Evolutionary conservation across 129 eudicot species (phyloP), one percentile per base, ranked within the genome.

Genomic region (Lactuca sativa): DNA sequence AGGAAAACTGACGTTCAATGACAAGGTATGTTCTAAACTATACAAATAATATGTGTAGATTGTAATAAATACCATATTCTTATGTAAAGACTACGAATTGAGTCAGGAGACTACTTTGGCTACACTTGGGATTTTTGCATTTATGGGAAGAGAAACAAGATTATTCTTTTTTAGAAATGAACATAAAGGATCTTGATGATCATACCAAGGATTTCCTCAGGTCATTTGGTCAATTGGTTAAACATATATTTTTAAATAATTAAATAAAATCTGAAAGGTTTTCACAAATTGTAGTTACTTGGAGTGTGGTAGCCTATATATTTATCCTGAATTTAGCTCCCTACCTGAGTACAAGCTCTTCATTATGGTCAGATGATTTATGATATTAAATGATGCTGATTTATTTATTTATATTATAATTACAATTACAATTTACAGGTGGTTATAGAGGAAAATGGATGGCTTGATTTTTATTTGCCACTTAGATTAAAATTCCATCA

Each of bases 111-210:
- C 75, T 77, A 72, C 69, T 80, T 86, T 90, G 74, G 88, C 90
- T 78, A 82, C 87, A 66, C 78, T 90, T 63, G 96, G 90, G 11
- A 83, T 90, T 43, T 90, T 90, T 80, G 90, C 96, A 13, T 86
- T 76, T 78, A 79, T 86, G 17, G 96, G 90, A 73, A 80, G 85
- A 79, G 90, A 86, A 73, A 84, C 95, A 14, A 80, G 95, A 71
- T 81, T 86, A 56, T 86, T 84, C 66, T 78, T 90, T 90, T 32
- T 81, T 90, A 55, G 80, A 84, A 80, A 83, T 86, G 88, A 74
- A 76, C 61, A 80, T 90, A 31, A 78, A 70, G 60, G 88, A 84
- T 84, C 77, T 78, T 55, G 90, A 86, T 53, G 95, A 90, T 55
- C 95, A 86, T 54, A 82, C 81, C 59, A 85, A 80, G 63, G 83